Conservation (phyloP, 2,329 filamentous ascomycete genomes). For the Verticillium longisporum region DNA sequence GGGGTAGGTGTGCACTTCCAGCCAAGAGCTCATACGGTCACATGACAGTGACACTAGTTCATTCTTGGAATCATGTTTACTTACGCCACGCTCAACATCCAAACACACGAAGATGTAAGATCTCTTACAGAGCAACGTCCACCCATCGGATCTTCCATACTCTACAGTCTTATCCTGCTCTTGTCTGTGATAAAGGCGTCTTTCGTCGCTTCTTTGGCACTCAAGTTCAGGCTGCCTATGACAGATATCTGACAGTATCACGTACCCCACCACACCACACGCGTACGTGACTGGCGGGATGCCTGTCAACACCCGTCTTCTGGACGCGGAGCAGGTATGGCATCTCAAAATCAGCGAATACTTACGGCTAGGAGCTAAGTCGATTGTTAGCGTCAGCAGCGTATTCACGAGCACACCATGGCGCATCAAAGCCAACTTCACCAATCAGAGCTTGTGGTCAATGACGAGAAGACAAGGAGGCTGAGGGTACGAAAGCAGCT, state of each 20-base stretch:
- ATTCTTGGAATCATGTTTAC: conserved; percentile 23
- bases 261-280: background rate
- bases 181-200: background rate
- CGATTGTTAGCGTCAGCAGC: conserved; percentile 32
- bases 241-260: background rate
- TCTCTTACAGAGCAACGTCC: background rate
- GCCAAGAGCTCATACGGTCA: background rate
- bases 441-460: conserved; percentile 59
- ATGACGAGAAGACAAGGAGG: conserved; percentile 68
- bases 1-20: background rate
- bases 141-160: background rate
- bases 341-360: background rate
- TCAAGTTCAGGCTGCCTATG: background rate
- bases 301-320: background rate
- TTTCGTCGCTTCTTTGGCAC: background rate
- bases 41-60: conserved; percentile 10
- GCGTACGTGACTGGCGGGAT: background rate
- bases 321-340: conserved; percentile 8
- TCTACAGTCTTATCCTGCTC: background rate
- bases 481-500: conserved; percentile 62
- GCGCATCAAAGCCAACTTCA: conserved; percentile 61
- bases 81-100: background rate
- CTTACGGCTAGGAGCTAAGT: background rate
- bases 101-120: background rate
- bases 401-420: conserved; percentile 56